Percentiles rank a stretch among this genome's conserved stretches.
Evolutionary conservation across 2,329 filamentous ascomycete species (phyloP).

Genomic region (Fusarium bactridioides): DNA sequence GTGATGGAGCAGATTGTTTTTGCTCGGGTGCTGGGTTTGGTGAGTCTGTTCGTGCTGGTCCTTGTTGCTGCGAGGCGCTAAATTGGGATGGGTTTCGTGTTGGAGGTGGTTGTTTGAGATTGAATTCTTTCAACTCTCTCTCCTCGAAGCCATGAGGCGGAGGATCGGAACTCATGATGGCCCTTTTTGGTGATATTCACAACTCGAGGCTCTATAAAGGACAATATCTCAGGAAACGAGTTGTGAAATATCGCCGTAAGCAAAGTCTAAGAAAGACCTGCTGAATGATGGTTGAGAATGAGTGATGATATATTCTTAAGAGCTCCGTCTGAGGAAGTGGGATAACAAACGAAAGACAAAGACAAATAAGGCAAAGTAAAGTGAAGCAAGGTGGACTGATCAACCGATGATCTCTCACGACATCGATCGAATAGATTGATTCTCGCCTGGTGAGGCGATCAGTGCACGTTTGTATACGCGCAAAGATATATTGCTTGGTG

Average conservation of each 20-base stretch:
- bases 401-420: slow-evolving; percentile 26
- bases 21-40: slow-evolving; percentile 19
- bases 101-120: slow-evolving; percentile 28
- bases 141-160: slow-evolving; percentile 24
- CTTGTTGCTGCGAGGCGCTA: background rate
- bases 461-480: slow-evolving; percentile 4
- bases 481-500: slow-evolving; percentile 18
- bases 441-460: slow-evolving; percentile 8
- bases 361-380: background rate
- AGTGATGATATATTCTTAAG: slow-evolving; percentile 26
- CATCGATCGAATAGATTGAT: slow-evolving; percentile 21
- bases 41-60: slow-evolving; percentile 5
- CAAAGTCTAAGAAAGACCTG: background rate
- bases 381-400: slow-evolving; percentile 25
- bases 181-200: background rate
- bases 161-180: slow-evolving; percentile 34
- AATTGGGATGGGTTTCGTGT: slow-evolving; percentile 25
- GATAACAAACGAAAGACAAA: slow-evolving; percentile 22
- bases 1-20: slow-evolving; percentile 38
- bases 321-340: slow-evolving; percentile 1
- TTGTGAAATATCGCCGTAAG: background rate
- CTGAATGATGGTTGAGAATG: slow-evolving; percentile 16
- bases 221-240: background rate
- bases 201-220: background rate
- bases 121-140: slow-evolving; percentile 26